These are phyloP conservation scores for Penicillium flavigenum DNA, from an alignment of 495 filamentous ascomycete genomes.

Conservation along the genomic window DNA sequence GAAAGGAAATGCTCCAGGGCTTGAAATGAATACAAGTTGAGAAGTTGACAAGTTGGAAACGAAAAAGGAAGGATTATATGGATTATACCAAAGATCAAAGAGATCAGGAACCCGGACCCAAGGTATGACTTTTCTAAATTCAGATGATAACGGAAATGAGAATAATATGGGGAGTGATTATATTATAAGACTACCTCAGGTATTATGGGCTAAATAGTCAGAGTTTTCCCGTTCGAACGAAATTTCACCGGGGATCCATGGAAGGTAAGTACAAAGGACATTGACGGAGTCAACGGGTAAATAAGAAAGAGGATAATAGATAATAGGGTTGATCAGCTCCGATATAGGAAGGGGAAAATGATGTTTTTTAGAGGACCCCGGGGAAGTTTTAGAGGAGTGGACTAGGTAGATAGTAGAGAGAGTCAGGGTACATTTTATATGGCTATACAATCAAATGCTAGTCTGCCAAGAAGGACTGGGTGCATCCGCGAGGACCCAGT, in stretches of 20 bases:
- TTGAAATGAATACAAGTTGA: no score
- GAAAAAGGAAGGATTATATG: background rate
- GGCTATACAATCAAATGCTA: background rate
- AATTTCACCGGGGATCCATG: slow-evolving; percentile 14
- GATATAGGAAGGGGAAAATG: background rate
- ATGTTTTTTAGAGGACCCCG: slow-evolving; percentile 6
- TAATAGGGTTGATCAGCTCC: background rate
- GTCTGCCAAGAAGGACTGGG: slow-evolving; percentile 28
- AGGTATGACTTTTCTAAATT: no score
- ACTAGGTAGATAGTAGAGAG: background rate
- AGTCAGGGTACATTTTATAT: slow-evolving; percentile 17
- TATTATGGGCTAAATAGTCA: background rate
- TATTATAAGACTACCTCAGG: no score
- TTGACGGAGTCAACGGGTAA: no score
- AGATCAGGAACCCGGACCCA: no score
- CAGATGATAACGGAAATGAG: background rate
- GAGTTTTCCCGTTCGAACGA: slow-evolving; percentile 17
- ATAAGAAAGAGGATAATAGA: background rate
- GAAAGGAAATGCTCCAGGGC: background rate
- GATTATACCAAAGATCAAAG: no score
- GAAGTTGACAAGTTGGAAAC: background rate
- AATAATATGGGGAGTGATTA: no score
- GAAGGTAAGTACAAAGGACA: background rate
- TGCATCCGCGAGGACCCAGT: slow-evolving; percentile 34
- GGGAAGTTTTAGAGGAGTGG: slow-evolving; percentile 15